phyloP scores from a whole-genome alignment of 1,139 yeast genomes.

The Sugiyamaella grinbergsii region DNA sequence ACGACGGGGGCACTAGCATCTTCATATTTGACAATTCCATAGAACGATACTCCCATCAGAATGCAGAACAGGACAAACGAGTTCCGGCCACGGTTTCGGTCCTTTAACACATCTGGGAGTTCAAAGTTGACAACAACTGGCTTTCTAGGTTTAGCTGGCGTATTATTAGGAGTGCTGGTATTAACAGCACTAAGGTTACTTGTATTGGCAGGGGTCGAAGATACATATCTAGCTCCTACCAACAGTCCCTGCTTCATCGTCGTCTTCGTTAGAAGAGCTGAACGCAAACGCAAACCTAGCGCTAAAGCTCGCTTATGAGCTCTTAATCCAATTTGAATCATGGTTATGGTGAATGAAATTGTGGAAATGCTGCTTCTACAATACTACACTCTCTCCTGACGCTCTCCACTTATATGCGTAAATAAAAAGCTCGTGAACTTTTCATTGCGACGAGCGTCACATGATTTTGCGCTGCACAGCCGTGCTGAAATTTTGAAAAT shows the following conservation, averaged over 20 bases:
- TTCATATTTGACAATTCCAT: slow-evolving; percentile 85
- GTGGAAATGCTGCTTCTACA: too few relatives aligned
- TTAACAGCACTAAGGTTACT: background rate
- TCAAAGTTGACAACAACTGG: slow-evolving; percentile 43
- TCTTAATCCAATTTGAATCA: slow-evolving; percentile 13
- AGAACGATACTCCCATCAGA: slow-evolving; percentile 65
- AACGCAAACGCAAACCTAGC: background rate
- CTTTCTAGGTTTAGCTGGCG: slow-evolving; percentile 20
- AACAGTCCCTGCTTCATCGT: background rate
- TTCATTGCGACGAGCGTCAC: background rate
- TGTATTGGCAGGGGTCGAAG: slow-evolving; percentile 2
- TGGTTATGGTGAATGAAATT: too few relatives aligned
- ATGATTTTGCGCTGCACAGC: slow-evolving; percentile 2
- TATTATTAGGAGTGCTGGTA: slow-evolving; percentile 6
- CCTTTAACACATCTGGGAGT: slow-evolving; percentile 63
- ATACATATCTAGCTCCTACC: background rate
- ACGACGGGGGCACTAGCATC: slow-evolving; percentile 86
- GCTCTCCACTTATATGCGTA: too few relatives aligned
- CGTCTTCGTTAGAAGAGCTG: background rate
- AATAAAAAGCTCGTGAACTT: slow-evolving; percentile 1
- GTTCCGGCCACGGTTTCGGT: slow-evolving; percentile 52
- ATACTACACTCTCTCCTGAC: too few relatives aligned
- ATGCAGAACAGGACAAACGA: slow-evolving; percentile 63
- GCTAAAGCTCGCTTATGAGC: background rate
- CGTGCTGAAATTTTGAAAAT: slow-evolving; percentile 12